These are phyloP conservation scores for Lasiodiplodia sp. DNA, from an alignment of 2,329 filamentous ascomycete genomes.

Conservation along the genomic window DNA sequence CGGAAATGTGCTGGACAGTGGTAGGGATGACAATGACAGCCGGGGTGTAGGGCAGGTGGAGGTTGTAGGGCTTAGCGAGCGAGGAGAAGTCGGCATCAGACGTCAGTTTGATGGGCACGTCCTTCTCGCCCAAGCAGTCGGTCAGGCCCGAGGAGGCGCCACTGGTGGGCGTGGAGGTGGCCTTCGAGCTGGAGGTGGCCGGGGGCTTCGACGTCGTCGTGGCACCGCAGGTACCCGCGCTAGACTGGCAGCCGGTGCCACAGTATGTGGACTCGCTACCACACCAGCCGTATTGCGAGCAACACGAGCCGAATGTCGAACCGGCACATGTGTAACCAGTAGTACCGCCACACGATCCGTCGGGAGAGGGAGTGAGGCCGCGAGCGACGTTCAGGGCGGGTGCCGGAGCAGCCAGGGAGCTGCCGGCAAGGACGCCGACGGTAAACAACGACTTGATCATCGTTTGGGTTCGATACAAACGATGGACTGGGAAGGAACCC, in stretches of 20 bases:
- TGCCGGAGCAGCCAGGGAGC: slow-evolving; percentile 19
- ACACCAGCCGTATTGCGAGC: slow-evolving; percentile 31
- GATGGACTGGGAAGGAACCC: not conserved
- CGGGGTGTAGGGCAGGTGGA: slow-evolving; percentile 52
- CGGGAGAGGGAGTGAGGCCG: slow-evolving; percentile 24
- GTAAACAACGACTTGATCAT: slow-evolving; percentile 28
- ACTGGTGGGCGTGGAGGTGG: slow-evolving; percentile 8
- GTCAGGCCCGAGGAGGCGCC: slow-evolving; percentile 30
- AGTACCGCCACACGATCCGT: slow-evolving; percentile 30
- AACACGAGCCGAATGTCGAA: slow-evolving; percentile 28
- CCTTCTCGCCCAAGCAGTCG: slow-evolving; percentile 44
- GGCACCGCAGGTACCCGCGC: slow-evolving; percentile 20
- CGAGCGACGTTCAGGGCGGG: slow-evolving; percentile 7
- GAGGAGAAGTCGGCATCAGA: slow-evolving; percentile 30
- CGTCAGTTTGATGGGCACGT: slow-evolving; percentile 39
- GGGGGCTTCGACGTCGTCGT: slow-evolving; percentile 14
- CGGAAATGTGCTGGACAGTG: slow-evolving; percentile 62
- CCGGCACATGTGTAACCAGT: slow-evolving; percentile 31
- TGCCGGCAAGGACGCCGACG: slow-evolving; percentile 16
- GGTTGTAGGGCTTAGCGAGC: slow-evolving; percentile 47
- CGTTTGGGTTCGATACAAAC: not conserved
- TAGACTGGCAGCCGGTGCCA: slow-evolving; percentile 27
- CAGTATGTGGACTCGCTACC: slow-evolving; percentile 28
- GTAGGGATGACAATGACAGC: slow-evolving; percentile 64
- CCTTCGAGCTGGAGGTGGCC: slow-evolving; percentile 8